phyloP scores from a whole-genome alignment of 495 filamentous ascomycete species.

The Ramalina peruviana region DNA sequence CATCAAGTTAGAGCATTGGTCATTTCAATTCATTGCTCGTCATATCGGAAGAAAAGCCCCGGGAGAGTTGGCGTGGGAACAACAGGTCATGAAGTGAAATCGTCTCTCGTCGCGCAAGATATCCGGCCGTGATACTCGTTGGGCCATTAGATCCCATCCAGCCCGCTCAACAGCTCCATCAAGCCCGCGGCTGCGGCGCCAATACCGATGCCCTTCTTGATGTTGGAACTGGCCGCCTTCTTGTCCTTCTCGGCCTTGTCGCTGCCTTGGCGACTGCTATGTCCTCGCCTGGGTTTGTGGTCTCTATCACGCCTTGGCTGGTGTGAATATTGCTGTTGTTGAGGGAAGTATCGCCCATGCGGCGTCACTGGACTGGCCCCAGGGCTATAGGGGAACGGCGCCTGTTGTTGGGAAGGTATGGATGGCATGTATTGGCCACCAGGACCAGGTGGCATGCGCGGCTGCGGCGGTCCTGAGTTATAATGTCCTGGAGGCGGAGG shows the following conservation, averaged over 20 bases:
- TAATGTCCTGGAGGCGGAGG: background rate
- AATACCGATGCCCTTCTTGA: conserved; percentile 27
- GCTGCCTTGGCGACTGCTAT: background rate
- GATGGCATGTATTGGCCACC: conserved; percentile 3
- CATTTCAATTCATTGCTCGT: no score
- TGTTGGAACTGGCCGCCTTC: conserved; percentile 19
- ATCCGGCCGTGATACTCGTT: no score
- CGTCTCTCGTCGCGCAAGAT: no score
- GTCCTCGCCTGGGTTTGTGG: background rate
- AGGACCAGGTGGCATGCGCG: background rate
- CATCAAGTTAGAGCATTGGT: no score
- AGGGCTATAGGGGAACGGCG: conserved; percentile 1
- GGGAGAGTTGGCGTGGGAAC: no score
- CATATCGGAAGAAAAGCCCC: no score
- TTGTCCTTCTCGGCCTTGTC: conserved; percentile 3
- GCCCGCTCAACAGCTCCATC: conserved; percentile 30
- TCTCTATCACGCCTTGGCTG: conserved; percentile 3
- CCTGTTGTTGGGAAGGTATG: background rate
- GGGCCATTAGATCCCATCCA: conserved; percentile 14
- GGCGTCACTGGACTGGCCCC: conserved; percentile 8
- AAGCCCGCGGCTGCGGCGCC: conserved; percentile 32
- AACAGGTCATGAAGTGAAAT: no score
- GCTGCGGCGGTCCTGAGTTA: background rate
- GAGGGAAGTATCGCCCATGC: conserved; percentile 11
- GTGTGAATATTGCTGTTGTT: conserved; percentile 4